Evolutionary conservation across 768 basidiomycete species (phyloP), one percentile per base, ranked within the genome.

Genomic region (Epithele typhae): DNA sequence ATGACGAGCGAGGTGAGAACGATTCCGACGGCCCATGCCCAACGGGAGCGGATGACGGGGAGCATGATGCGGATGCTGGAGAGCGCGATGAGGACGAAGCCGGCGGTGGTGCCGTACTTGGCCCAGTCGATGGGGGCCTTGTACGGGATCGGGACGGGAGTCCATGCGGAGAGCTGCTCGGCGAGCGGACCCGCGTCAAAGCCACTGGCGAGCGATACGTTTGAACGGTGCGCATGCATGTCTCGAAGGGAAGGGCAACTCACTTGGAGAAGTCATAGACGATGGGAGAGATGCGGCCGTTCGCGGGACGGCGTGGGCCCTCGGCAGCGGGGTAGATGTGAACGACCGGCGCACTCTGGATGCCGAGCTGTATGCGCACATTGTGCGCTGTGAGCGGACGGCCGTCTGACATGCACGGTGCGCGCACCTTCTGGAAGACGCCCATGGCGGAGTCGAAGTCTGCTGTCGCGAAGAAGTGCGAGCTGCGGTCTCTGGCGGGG

Each of bases 401-500:
- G n/a, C n/a, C 4, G 19, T 24, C 37, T 30, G 8, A 14, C 27
- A n/a, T n/a, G n/a, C n/a, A n/a, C n/a, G n/a, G n/a, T n/a, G n/a
- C 2, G 21, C 11, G 49, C 61, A 91, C 93, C 73, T 80, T 82
- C 69, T 88, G 83, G 71, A 95, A 99, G 36, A 92, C 75, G 1
- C 70, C 65, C 45, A 79, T 74, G 7, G 79, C 84, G 30, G 87
- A 74, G 59, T 88, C 81, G 61, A 96, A 98, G 66, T 99, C 96
- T 24, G 92, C 64, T 11, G 83, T 84, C 8, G 82, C 96, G 60
- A 98, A 99, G 78, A 97, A 94, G 65, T 97, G 94, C 45, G 73
- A 70, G 63, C 90, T 76, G 34, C 84, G 78, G n/a, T 86, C 68
- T 18, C 71, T 71, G 46, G 74, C 57, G 7, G 87, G 66, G 8